Evolutionary conservation across 2,329 filamentous ascomycete genomes (phyloP), one percentile per base, ranked within the genome.

Genomic region (Dothiorella sarmentorum): DNA sequence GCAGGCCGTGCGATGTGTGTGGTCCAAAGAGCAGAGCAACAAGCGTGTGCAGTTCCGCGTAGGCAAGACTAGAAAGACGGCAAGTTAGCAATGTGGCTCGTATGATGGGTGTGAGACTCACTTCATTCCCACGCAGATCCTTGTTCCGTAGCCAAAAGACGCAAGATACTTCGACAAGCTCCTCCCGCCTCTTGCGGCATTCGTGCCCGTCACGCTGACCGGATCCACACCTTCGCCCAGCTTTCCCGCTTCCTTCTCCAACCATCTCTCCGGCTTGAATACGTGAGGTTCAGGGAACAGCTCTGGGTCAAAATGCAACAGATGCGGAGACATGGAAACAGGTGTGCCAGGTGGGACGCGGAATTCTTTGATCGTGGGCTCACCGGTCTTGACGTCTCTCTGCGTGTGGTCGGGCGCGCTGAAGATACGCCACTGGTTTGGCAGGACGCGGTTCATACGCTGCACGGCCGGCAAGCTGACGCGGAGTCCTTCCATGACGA

Each of bases 101-200:
- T 9, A 44, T n/a, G 22, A 43, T 4, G 17, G 20, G 37, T 4
- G 20, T 18, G 20, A 51, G 27, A 82, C 85, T 74, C 73, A 88
- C 85, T 88, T 83, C 65, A 84, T 85, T 3, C 85, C 85, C 22
- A 85, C 80, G 61, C 86, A 89, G 0, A 85, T 85, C 64, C 86
- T 75, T 0, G 84, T 85, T 4, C 86, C 86, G 47, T 77, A 82
- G 6, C 84, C 81, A 18, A 74, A 89, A 88, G 0, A 86, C 82
- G 75, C 87, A 88, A 66, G 86, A 82, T 7, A 83, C 66, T 42
- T 82, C 76, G 58, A 45, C 20, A 61, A 35, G 64, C 82, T 82
- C 59, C 84, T 78, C 10, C 74, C 69, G 11, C 58, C 20, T n/a
- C 58, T 52, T 13, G 61, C 63, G 13, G 61, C 45, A 7, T 53